A percentile compares a stretch with the other conserved stretches of the same genome.
Evolutionary conservation across 768 basidiomycete genomes (phyloP).

Genomic region (Leccinum barrowsii): DNA sequence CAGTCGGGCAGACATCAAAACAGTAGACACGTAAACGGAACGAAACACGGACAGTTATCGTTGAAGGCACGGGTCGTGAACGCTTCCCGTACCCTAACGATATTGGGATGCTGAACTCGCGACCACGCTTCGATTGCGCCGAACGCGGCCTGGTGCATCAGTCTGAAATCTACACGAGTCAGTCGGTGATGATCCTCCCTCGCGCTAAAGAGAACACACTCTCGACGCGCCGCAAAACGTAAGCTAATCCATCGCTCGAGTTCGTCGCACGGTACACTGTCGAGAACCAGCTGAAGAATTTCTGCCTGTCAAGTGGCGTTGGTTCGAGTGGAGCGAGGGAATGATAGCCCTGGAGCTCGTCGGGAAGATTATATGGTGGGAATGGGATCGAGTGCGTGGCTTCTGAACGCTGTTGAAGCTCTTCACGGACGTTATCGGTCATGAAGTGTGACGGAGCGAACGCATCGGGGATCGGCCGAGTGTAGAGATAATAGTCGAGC

Average conservation of each 20-base stretch:
- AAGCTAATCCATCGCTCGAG: constrained; percentile 70
- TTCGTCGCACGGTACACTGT: constrained; percentile 82
- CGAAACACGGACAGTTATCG: constrained; percentile 70
- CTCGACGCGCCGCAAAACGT: constrained; percentile 81
- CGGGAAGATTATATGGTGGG: constrained; percentile 62
- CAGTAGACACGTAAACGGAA: constrained; percentile 1
- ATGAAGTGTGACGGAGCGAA: constrained; percentile 73
- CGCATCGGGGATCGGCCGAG: constrained; percentile 56
- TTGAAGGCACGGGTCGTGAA: constrained; percentile 93
- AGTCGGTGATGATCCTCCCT: background rate
- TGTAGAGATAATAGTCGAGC: constrained; percentile 94
- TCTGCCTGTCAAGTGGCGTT: constrained; percentile 55
- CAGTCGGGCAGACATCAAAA: constrained; percentile 8
- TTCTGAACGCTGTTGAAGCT: constrained; percentile 51
- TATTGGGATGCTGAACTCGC: constrained; percentile 76
- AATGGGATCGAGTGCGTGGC: constrained; percentile 34
- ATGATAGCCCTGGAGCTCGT: constrained; percentile 89
- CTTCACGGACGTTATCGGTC: constrained; percentile 70
- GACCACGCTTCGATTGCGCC: constrained; percentile 82
- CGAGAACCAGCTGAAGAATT: constrained; percentile 77
- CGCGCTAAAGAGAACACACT: constrained; percentile 43
- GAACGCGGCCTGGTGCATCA: constrained; percentile 81
- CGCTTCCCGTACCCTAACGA: constrained; percentile 82
- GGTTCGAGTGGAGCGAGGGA: constrained; percentile 77
- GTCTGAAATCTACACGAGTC: constrained; percentile 64